Conservation (phyloP, 371 early-diverging fungal species). For the Mortierella sp. region DNA sequence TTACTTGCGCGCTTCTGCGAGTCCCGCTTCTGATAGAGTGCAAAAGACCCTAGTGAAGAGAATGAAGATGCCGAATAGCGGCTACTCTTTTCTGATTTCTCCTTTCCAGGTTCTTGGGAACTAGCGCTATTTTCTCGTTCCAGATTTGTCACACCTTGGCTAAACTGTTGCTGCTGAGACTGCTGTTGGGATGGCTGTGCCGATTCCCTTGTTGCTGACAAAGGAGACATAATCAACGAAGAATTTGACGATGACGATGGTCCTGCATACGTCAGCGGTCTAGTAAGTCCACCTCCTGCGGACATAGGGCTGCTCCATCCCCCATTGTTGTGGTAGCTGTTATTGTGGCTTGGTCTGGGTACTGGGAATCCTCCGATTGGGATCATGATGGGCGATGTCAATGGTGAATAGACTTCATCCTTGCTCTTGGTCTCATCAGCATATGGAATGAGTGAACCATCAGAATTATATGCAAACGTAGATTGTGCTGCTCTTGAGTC, state of each 20-base stretch:
- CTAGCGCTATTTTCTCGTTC: slow-evolving; percentile 10
- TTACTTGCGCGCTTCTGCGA: slow-evolving; percentile 38
- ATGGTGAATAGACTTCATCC: slow-evolving; percentile 46
- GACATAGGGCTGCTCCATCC: slow-evolving; percentile 35
- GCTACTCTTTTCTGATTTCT: slow-evolving; percentile 24
- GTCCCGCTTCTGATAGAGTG: slow-evolving; percentile 27
- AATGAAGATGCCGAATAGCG: slow-evolving; percentile 46
- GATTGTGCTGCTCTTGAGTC: neutral
- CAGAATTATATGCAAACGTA: slow-evolving; percentile 7
- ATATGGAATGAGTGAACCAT: slow-evolving; percentile 34
- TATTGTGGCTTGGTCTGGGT: slow-evolving; percentile 5
- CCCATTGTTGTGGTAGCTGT: slow-evolving; percentile 6
- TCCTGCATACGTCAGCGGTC: slow-evolving; percentile 44
- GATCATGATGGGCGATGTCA: slow-evolving; percentile 54
- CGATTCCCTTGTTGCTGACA: slow-evolving; percentile 2
- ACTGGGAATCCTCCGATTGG: slow-evolving; percentile 42
- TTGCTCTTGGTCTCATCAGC: slow-evolving; percentile 53
- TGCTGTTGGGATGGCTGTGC: neutral
- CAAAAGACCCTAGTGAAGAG: slow-evolving; percentile 43
- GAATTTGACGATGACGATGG: slow-evolving; percentile 30
- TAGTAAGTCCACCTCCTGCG: slow-evolving; percentile 25
- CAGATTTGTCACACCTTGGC: neutral
- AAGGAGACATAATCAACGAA: slow-evolving; percentile 29
- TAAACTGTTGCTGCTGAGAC: slow-evolving; percentile 13
- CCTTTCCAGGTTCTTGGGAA: slow-evolving; percentile 11